A percentile compares a stretch with the other conserved stretches of the same genome.
Conservation (phyloP, 2,329 filamentous ascomycete genomes). For the Harringtonia lauricola region DNA sequence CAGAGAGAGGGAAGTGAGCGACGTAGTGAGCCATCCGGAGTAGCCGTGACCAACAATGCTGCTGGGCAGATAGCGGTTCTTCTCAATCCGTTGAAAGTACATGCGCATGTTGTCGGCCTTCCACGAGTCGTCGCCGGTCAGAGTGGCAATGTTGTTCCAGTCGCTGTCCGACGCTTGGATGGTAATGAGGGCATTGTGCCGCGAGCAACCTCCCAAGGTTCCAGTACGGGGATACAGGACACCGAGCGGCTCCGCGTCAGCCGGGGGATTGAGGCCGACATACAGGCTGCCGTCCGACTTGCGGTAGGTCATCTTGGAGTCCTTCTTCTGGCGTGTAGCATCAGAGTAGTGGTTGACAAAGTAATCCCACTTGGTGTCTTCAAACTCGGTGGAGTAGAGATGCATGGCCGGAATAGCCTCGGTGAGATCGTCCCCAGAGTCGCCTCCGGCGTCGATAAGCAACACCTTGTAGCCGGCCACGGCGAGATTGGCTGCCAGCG, state of each 20-base stretch:
- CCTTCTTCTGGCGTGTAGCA: slow-evolving; percentile 32
- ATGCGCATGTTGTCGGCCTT: slow-evolving; percentile 42
- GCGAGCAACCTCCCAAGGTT: slow-evolving; percentile 25
- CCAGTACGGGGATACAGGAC: slow-evolving; percentile 26
- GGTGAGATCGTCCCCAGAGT: slow-evolving; percentile 26
- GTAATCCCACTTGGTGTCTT: slow-evolving; percentile 39
- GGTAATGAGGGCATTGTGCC: slow-evolving; percentile 25
- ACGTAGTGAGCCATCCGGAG: slow-evolving; percentile 34
- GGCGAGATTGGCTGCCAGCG: slow-evolving; percentile 47
- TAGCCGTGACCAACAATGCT: slow-evolving; percentile 35
- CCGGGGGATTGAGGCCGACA: slow-evolving; percentile 20
- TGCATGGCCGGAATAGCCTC: slow-evolving; percentile 16
- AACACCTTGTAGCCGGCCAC: slow-evolving; percentile 46
- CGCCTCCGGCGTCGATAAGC: slow-evolving; percentile 46
- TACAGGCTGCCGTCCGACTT: slow-evolving; percentile 23
- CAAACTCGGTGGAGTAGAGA: slow-evolving; percentile 14
- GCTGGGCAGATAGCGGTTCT: slow-evolving; percentile 35
- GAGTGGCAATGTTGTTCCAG: slow-evolving; percentile 25
- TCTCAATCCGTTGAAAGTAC: slow-evolving; percentile 43
- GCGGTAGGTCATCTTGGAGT: slow-evolving; percentile 36
- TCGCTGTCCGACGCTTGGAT: slow-evolving; percentile 28
- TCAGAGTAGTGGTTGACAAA: slow-evolving; percentile 50
- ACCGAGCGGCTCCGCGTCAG: slow-evolving; percentile 20
- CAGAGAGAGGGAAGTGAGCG: slow-evolving; percentile 22
- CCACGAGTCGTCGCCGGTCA: slow-evolving; percentile 34